phyloP scores from a whole-genome alignment of 1,139 yeast genomes.

The Wickerhamomyces sp. region DNA sequence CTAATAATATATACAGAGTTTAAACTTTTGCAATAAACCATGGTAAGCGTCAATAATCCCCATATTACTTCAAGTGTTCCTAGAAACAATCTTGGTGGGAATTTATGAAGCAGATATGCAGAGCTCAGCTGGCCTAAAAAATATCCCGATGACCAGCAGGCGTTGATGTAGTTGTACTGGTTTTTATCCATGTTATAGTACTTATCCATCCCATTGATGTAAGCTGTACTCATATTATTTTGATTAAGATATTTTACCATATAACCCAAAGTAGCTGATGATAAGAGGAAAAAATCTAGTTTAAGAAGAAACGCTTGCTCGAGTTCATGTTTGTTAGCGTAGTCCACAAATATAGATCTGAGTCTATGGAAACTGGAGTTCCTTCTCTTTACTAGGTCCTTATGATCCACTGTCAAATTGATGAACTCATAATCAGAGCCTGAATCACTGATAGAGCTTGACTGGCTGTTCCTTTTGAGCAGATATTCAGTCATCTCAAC shows the following conservation, averaged over 20 bases:
- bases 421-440: slow-evolving; percentile 6
- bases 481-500: slow-evolving; percentile 10
- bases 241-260: slow-evolving; percentile 38
- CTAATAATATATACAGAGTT: slow-evolving; percentile 47
- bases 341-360: slow-evolving; percentile 27
- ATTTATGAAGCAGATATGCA: slow-evolving; percentile 43
- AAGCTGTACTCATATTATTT: slow-evolving; percentile 40
- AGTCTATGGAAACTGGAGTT: slow-evolving; percentile 8
- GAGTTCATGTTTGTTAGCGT: slow-evolving; percentile 39
- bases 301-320: slow-evolving; percentile 37
- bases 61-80: slow-evolving; percentile 51
- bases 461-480: slow-evolving; percentile 1
- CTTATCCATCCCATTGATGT: slow-evolving; percentile 57
- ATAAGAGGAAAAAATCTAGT: slow-evolving; percentile 38
- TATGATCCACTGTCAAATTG: slow-evolving; percentile 5
- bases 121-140: slow-evolving; percentile 53
- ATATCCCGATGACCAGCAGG: slow-evolving; percentile 53
- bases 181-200: slow-evolving; percentile 43
- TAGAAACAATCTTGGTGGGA: slow-evolving; percentile 47
- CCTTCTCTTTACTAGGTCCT: slow-evolving; percentile 3
- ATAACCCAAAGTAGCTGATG: slow-evolving; percentile 39
- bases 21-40: slow-evolving; percentile 40
- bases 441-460: background rate
- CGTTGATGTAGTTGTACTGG: slow-evolving; percentile 45
- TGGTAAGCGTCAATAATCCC: slow-evolving; percentile 48